Conservation (phyloP, 176 grass and related monocot species). For the Musa acuminata region DNA sequence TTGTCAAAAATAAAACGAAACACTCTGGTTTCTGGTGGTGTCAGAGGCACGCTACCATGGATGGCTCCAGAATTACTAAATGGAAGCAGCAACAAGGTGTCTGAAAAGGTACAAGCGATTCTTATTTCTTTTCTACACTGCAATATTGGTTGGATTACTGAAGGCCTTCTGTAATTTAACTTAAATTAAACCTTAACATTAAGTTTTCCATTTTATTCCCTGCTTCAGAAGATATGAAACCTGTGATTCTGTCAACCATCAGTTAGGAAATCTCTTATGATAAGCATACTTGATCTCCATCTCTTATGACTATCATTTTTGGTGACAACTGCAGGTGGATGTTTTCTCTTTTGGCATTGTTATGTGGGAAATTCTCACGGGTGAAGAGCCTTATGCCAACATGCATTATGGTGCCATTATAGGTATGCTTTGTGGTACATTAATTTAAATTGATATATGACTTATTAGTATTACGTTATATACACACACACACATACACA, state of each 20-base stretch:
- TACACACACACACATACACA: not conserved
- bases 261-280: too few relatives aligned
- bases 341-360: conserved; percentile 86
- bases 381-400: conserved; percentile 79
- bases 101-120: conserved; percentile 50
- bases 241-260: too few relatives aligned
- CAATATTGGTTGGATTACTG: not conserved
- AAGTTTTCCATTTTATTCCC: too few relatives aligned
- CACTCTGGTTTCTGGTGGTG: conserved; percentile 80
- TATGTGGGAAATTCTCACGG: conserved; percentile 81
- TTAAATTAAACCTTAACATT: too few relatives aligned
- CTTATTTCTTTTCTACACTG: too few relatives aligned
- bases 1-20: conserved; percentile 91
- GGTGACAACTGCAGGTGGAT: conserved; percentile 42
- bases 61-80: conserved; percentile 86
- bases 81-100: conserved; percentile 82
- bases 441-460: too few relatives aligned
- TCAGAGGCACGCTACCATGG: conserved; percentile 78
- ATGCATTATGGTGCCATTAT: conserved; percentile 94
- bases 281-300: too few relatives aligned
- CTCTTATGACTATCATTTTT: not conserved
- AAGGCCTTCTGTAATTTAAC: not conserved
- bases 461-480: too few relatives aligned
- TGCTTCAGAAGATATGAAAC: too few relatives aligned
- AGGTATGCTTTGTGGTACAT: conserved; percentile 28